Percentiles rank a stretch among this genome's conserved stretches.
phyloP scores from a whole-genome alignment of 306 rosid species.

The Medicago lupulina region DNA sequence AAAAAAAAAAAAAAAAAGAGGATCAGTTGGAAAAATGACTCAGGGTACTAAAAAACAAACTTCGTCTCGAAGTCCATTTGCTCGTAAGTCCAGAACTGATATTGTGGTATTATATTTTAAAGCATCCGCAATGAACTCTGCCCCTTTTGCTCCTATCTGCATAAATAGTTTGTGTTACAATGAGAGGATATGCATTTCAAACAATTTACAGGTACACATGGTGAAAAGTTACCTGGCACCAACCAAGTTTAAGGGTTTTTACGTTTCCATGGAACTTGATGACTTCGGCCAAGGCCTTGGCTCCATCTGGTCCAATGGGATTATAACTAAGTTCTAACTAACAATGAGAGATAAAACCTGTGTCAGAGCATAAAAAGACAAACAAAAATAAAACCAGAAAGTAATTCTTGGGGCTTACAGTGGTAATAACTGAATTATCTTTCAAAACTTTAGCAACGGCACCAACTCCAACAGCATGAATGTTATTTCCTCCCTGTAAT shows the following conservation, averaged over 20 bases:
- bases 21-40: neutral
- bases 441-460: conserved; percentile 78
- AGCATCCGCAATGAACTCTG: conserved; percentile 86
- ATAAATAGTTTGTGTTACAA: conserved; percentile 27
- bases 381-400: conserved; percentile 32
- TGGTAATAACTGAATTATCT: conserved; percentile 80
- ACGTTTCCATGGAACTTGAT: conserved; percentile 88
- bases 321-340: conserved; percentile 95
- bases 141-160: conserved; percentile 96
- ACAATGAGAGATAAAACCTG: conserved; percentile 37
- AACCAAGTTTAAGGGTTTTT: conserved; percentile 90
- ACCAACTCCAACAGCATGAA: conserved; percentile 70
- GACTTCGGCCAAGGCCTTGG: conserved; percentile 85
- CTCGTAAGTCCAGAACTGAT: conserved; percentile 82
- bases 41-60: conserved; percentile 53
- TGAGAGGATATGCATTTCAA: conserved; percentile 6
- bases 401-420: conserved; percentile 57
- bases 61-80: conserved; percentile 91
- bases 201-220: conserved; percentile 32
- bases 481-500: conserved; percentile 92
- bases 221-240: conserved; percentile 88
- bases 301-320: conserved; percentile 98
- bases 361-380: conserved; percentile 30
- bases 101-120: conserved; percentile 92
- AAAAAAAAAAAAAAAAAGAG: conserved; percentile 15